Evolutionary conservation across 495 filamentous ascomycete genomes (phyloP).

Genomic region (Penicillium paxilli): DNA sequence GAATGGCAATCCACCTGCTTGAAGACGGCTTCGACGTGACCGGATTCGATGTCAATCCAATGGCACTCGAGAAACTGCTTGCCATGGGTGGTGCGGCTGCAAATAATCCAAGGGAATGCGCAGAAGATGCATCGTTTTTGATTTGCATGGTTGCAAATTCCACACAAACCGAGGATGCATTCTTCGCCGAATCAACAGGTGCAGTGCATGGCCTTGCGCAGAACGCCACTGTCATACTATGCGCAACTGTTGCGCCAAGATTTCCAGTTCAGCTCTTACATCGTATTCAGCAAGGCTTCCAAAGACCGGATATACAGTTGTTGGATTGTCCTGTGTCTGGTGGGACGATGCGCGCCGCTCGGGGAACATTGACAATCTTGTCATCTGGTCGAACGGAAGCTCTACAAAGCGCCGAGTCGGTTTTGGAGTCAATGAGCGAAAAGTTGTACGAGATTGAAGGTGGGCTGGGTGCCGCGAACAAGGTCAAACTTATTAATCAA

Average conservation of each 20-base stretch:
- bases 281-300: background rate
- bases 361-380: slow-evolving; percentile 5
- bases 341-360: slow-evolving; percentile 8
- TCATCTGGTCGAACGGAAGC: slow-evolving; percentile 4
- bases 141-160: slow-evolving; percentile 11
- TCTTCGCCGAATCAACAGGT: slow-evolving; percentile 6
- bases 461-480: slow-evolving; percentile 6
- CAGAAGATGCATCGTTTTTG: slow-evolving; percentile 3
- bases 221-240: slow-evolving; percentile 7
- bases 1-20: slow-evolving; percentile 9
- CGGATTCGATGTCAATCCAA: slow-evolving; percentile 11
- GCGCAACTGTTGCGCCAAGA: slow-evolving; percentile 10
- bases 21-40: slow-evolving; percentile 7
- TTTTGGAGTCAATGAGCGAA: slow-evolving; percentile 8
- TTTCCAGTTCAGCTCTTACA: background rate
- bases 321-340: slow-evolving; percentile 11
- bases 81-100: slow-evolving; percentile 8
- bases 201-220: slow-evolving; percentile 2
- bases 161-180: slow-evolving; percentile 5
- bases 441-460: slow-evolving; percentile 7
- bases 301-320: slow-evolving; percentile 7
- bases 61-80: slow-evolving; percentile 10
- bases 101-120: slow-evolving; percentile 6
- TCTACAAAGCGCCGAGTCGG: slow-evolving; percentile 2
- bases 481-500: slow-evolving; percentile 13